Percentiles rank a stretch among this genome's conserved stretches.
phyloP scores from a whole-genome alignment of 2,329 filamentous ascomycete genomes.

The Immersiporthe knoxdaviesiana region DNA sequence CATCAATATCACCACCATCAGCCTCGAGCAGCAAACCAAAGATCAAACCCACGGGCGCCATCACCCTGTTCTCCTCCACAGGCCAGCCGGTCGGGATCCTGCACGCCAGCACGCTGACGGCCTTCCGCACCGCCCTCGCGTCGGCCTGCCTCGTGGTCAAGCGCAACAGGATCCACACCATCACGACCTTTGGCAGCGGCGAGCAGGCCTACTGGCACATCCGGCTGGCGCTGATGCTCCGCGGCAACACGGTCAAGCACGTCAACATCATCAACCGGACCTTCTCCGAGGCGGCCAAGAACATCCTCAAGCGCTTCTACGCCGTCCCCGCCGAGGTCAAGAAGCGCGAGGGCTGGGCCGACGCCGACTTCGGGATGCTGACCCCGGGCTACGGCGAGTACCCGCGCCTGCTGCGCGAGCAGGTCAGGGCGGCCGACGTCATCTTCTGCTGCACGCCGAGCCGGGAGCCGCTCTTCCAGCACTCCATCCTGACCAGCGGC shows the following conservation, averaged over 20 bases:
- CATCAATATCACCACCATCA: too few species aligned
- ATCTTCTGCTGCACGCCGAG: constrained; percentile 90
- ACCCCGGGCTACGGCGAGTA: constrained; percentile 74
- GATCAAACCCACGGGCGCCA: constrained; percentile 63
- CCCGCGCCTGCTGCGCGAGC: constrained; percentile 67
- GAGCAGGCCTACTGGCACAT: constrained; percentile 96
- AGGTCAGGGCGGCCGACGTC: constrained; percentile 73
- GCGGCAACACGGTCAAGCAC: constrained; percentile 70
- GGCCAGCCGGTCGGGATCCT: constrained; percentile 70
- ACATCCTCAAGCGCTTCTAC: constrained; percentile 54
- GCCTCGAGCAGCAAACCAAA: constrained; percentile 36
- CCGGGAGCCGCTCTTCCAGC: constrained; percentile 74
- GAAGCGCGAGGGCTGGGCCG: constrained; percentile 62
- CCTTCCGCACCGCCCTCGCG: constrained; percentile 77
- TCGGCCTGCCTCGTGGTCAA: constrained; percentile 67
- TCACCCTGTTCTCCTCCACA: constrained; percentile 68
- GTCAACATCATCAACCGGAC: constrained; percentile 82
- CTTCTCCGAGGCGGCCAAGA: constrained; percentile 61
- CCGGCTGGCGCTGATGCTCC: constrained; percentile 77
- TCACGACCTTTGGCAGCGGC: constrained; percentile 86
- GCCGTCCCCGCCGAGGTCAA: constrained; percentile 48
- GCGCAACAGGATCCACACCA: constrained; percentile 71
- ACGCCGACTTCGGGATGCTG: constrained; percentile 68
- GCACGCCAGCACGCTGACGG: constrained; percentile 74
- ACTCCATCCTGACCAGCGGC: constrained; percentile 69